Evolutionary conservation across 2,329 filamentous ascomycete species (phyloP).

Genomic region (Amauroascus verrucosus): DNA sequence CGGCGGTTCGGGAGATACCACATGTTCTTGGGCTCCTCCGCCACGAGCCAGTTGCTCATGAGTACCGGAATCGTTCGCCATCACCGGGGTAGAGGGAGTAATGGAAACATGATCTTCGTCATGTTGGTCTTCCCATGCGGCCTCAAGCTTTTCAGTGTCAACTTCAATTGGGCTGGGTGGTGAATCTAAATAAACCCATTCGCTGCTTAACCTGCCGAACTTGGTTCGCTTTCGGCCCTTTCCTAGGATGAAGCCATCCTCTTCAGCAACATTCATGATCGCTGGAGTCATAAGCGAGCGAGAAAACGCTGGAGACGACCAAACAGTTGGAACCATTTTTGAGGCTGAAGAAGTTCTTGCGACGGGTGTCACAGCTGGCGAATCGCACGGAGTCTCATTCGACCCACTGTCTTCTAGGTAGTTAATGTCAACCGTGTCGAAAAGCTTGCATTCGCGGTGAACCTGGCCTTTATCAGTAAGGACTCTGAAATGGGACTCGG

Average conservation of each 20-base stretch:
- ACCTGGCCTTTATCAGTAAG: background rate
- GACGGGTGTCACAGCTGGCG: background rate
- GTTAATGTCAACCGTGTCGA: constrained; percentile 1
- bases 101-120: background rate
- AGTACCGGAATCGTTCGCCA: background rate
- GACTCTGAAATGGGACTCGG: too few relatives aligned
- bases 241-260: constrained; percentile 51
- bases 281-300: constrained; percentile 59
- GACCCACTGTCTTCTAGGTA: background rate
- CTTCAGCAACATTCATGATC: constrained; percentile 57
- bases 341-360: background rate
- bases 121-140: background rate
- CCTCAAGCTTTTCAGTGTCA: background rate
- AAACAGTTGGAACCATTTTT: constrained; percentile 39
- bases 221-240: constrained; percentile 60
- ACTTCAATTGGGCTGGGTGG: constrained; percentile 52
- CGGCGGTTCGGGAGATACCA: background rate
- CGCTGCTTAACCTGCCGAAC: constrained; percentile 54
- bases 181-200: constrained; percentile 65
- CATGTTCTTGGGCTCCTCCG: background rate
- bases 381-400: background rate
- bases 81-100: background rate
- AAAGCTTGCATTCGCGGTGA: constrained; percentile 5
- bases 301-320: constrained; percentile 68
- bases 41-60: background rate